Percentiles rank a stretch among this genome's conserved stretches.
Evolutionary conservation across 345 rosid genomes (phyloP).

Genomic region (Euphorbia peplus): DNA sequence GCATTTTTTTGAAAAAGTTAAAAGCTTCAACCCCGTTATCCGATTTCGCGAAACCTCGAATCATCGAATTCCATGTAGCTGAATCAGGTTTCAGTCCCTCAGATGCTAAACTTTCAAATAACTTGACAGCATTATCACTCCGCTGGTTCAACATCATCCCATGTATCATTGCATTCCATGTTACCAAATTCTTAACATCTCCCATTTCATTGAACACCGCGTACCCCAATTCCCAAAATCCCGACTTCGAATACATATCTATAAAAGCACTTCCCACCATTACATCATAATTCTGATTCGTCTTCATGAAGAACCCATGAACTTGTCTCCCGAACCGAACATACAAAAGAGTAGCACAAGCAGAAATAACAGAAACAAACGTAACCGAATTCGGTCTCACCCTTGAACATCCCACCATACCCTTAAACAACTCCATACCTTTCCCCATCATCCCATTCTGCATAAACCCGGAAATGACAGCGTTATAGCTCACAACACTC

Average conservation of each 20-base stretch:
- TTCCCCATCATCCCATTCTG: constrained; percentile 38
- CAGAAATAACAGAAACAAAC: constrained; percentile 44
- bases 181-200: constrained; percentile 45
- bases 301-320: constrained; percentile 45
- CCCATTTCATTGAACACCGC: constrained; percentile 40
- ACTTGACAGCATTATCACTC: constrained; percentile 40
- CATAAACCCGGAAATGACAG: constrained; percentile 49
- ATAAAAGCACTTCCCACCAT: constrained; percentile 53
- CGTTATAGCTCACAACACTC: constrained; percentile 59
- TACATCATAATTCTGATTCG: constrained; percentile 29
- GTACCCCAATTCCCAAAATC: constrained; percentile 47
- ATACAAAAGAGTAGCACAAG: constrained; percentile 45
- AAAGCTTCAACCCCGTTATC: constrained; percentile 49
- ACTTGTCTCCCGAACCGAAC: constrained; percentile 49
- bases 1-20: constrained; percentile 53
- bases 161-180: constrained; percentile 55
- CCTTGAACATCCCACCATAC: constrained; percentile 38
- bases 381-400: constrained; percentile 49
- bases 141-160: constrained; percentile 62
- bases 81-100: constrained; percentile 58
- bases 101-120: constrained; percentile 42
- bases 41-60: constrained; percentile 54
- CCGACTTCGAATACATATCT: constrained; percentile 62
- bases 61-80: constrained; percentile 66
- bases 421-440: constrained; percentile 48